Evolutionary conservation across 140 eudicot species (phyloP), one percentile per base, ranked within the genome.

Genomic region (Cichorium intybus): DNA sequence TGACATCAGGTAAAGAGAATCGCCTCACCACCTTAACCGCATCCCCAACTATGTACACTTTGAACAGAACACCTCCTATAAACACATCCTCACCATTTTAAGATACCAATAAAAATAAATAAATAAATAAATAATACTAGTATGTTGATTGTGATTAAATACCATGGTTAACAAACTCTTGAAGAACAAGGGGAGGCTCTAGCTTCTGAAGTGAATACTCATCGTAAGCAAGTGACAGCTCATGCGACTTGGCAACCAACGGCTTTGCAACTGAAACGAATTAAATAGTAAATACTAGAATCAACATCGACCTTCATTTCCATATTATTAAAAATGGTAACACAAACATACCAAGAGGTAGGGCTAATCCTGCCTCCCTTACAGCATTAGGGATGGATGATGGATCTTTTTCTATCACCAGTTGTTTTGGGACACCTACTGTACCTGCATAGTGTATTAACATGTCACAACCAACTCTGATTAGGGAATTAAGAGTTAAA

Each of bases 131-230:
- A n/a, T n/a, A n/a, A n/a, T n/a, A n/a, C n/a, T n/a, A n/a, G n/a
- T 5, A 47, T 23, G 33, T 17, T 35, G 26, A 50, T 55, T 24
- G 26, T 17, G 49, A 33, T 51, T 31, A 31, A 48, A 62, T 85
- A 93, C 99, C 99, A 71, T 88, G 99, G 56, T 93, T 93, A 18
- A 93, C 90, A 53, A 93, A 93, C 70, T 93, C 99, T 75, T 93
- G 99, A 66, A 93, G 81, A 65, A 93, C 95, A 59, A 93, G 99
- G 9, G 99, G 99, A 16, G 97, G 97, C 68, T 93, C 97, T 20
- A 93, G 84, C 77, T 74, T 93, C 77, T 80, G 77, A 16, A 93
- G 99, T 26, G 99, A 88, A 68, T 75, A 84, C 53, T 84, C 89
- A 68, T 93, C 97, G 59, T 77, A 93, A 16, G 99, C 99, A 21